Evolutionary conservation across 2,329 filamentous ascomycete species (phyloP).

Genomic region (Neofusicoccum ribis): DNA sequence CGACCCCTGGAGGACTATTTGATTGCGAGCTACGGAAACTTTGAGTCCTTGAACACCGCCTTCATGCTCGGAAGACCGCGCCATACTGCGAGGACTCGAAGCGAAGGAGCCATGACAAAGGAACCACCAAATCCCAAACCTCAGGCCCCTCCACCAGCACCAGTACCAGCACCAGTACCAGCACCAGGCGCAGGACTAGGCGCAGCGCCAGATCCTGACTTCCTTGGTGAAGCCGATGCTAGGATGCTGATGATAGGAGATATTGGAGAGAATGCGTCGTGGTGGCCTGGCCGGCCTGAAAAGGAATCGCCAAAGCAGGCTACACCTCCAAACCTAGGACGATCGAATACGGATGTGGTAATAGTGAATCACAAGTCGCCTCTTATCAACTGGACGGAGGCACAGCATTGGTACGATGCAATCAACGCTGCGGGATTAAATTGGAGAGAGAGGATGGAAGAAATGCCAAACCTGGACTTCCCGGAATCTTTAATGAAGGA

Average conservation of each 20-base stretch:
- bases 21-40: constrained; percentile 65
- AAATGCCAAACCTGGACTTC: constrained; percentile 46
- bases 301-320: constrained; percentile 5
- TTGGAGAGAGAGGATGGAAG: constrained; percentile 64
- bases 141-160: neutral
- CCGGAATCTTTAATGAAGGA: constrained; percentile 35
- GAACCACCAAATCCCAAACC: neutral
- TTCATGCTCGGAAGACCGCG: constrained; percentile 60
- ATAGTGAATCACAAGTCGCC: constrained; percentile 62
- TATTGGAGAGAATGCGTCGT: constrained; percentile 76
- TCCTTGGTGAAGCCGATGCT: constrained; percentile 54
- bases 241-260: constrained; percentile 74
- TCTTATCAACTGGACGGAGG: constrained; percentile 71
- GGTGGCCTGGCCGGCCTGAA: constrained; percentile 67
- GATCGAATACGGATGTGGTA: neutral
- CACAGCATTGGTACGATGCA: constrained; percentile 72
- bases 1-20: constrained; percentile 77
- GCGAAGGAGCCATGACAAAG: constrained; percentile 42
- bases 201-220: neutral
- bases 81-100: constrained; percentile 40
- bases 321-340: neutral
- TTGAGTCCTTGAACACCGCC: constrained; percentile 72
- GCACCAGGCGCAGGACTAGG: neutral
- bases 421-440: constrained; percentile 66
- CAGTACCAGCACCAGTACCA: neutral